These are phyloP conservation scores for Leishmania amazonensis DNA, from an alignment of 208 protist species.

Conservation along the genomic window DNA sequence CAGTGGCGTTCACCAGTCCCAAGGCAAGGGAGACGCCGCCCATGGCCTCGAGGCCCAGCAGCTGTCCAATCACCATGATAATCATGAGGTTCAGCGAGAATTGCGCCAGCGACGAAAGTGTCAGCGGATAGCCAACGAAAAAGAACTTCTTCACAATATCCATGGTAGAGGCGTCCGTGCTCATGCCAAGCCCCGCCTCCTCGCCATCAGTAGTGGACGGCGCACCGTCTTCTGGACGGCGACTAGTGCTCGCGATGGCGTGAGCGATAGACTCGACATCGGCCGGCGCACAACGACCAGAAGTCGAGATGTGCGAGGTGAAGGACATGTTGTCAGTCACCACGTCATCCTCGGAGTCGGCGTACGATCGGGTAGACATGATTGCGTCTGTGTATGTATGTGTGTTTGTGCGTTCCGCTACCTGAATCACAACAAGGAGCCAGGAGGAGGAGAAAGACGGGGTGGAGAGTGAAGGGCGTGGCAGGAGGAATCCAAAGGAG, in stretches of 20 bases:
- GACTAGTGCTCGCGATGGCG: constrained; percentile 19
- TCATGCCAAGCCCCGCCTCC: constrained; percentile 14
- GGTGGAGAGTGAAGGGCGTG: background rate
- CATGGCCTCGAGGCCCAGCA: constrained; percentile 65
- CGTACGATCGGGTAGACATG: constrained; percentile 13
- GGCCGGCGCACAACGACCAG: constrained; percentile 22
- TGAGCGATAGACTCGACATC: constrained; percentile 36
- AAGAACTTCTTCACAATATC: constrained; percentile 68
- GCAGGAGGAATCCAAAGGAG: background rate
- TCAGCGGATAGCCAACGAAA: constrained; percentile 67
- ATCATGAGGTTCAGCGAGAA: constrained; percentile 80
- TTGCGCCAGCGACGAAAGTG: constrained; percentile 68
- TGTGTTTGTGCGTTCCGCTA: background rate
- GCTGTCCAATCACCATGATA: constrained; percentile 61
- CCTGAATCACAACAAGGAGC: background rate
- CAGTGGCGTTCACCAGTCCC: constrained; percentile 84
- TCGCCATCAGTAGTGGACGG: constrained; percentile 8
- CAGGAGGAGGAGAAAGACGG: background rate
- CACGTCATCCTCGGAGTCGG: constrained; percentile 31
- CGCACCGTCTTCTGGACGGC: constrained; percentile 16
- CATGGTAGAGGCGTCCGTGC: constrained; percentile 31
- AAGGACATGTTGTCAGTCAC: constrained; percentile 48
- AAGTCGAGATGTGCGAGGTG: constrained; percentile 29
- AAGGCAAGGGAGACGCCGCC: constrained; percentile 74
- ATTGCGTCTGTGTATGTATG: background rate